Base-by-base conservation (phyloP, 306 rosid species). In the Gillenia trifoliata region DNA sequence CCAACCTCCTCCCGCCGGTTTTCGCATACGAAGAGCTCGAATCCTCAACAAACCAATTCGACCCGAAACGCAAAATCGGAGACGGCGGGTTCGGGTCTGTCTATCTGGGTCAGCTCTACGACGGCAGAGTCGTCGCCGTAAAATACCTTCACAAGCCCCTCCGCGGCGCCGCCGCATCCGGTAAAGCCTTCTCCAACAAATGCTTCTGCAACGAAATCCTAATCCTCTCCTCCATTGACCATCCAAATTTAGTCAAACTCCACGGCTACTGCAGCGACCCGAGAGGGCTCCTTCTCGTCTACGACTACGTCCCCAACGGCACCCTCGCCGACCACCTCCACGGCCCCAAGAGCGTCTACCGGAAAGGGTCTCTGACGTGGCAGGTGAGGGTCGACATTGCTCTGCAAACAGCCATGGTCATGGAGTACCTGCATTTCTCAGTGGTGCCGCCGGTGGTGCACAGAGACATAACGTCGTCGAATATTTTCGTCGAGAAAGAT, bases 41-140 rank as follows among this genome's bases (percentile, higher is more conserved):
- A 47, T 5, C 75, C 17, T 86, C 99, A 2, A 92, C 99, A 2
- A 89, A 94, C 80, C 60, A 76, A 29, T 94, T 94, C 74, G 95
- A 94, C 72, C 83, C 79, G 0, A 94, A 90, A 68, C 83, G 96
- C n/a, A 94, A 92, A 83, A 85, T 94, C 47, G 99, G 99, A 28
- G 96, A 90, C 45, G 99, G 99, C 9, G 99, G 99, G 16, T 94
- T 94, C 68, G 99, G 99, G 6, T 87, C 99, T 0, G 99, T 94
- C 16, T 94, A 64, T 64, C 77, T 94, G 50, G 99, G 92, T 5
- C 87, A 90, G 50, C 92, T 92, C 76, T 26, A 56, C 71, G 97
- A 94, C 70, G 79, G 92, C 1, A 78, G 91, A 16, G 72, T 92
- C 55, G 96, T 88, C 1, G 99, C 99, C 2, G 95, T 94, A 41